Evolutionary conservation across 176 grass and related monocot species (phyloP).

Genomic region (Avena sativa): DNA sequence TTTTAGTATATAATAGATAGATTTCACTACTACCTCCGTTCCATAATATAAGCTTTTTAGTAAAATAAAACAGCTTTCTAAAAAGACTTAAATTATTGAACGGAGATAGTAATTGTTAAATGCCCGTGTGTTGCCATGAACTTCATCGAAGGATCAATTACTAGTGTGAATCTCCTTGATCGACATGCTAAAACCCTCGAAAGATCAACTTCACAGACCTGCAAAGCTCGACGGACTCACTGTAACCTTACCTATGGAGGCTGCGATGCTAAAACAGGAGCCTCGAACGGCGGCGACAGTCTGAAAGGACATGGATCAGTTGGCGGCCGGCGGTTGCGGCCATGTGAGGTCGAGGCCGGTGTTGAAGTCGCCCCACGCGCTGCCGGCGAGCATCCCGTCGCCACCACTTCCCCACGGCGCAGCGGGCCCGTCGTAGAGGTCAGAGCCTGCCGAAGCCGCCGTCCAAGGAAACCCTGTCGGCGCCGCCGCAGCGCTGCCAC

Average conservation of each 20-base stretch:
- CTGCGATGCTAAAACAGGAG: slow-evolving; percentile 62
- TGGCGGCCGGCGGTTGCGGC: slow-evolving; percentile 33
- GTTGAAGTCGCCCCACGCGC: slow-evolving; percentile 53
- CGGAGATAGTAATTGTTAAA: no score
- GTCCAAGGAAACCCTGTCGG: slow-evolving; percentile 27
- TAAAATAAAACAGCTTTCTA: no score
- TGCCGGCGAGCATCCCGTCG: neutral
- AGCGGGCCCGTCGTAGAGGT: slow-evolving; percentile 16
- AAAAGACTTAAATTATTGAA: no score
- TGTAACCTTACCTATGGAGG: slow-evolving; percentile 9
- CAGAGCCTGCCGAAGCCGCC: neutral
- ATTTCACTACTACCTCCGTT: no score
- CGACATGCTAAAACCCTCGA: no score
- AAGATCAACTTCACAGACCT: no score
- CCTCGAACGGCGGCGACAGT: slow-evolving; percentile 29
- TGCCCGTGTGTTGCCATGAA: no score
- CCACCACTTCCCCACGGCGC: slow-evolving; percentile 23
- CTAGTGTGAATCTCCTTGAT: no score
- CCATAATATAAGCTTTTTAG: no score
- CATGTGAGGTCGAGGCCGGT: slow-evolving; percentile 42
- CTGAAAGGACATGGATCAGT: neutral
- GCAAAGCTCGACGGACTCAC: no score
- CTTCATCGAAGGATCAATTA: no score
- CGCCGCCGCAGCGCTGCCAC: neutral
- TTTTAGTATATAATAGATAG: no score